phyloP scores from a whole-genome alignment of 2,329 filamentous ascomycete genomes.

The Paradendryphiella salina region DNA sequence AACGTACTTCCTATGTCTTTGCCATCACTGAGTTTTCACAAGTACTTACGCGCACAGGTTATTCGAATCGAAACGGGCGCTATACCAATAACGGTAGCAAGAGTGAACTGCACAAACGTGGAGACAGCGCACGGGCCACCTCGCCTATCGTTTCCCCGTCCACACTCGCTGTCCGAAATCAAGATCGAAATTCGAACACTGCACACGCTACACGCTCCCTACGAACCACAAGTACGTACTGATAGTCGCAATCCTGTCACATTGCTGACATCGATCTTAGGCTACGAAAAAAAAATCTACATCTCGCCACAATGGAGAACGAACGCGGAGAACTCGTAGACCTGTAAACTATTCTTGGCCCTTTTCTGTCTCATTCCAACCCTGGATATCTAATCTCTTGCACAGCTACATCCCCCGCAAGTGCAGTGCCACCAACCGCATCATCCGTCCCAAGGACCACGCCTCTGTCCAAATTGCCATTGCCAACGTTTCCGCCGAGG shows the following conservation, averaged over 20 bases:
- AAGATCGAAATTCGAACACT: not conserved
- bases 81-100: too few relatives aligned
- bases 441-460: constrained; percentile 1
- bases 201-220: not conserved
- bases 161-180: not conserved
- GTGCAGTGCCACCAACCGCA: constrained; percentile 2
- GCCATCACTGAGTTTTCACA: too few relatives aligned
- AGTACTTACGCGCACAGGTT: too few relatives aligned
- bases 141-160: not conserved
- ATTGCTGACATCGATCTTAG: not conserved
- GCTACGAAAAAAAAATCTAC: not conserved
- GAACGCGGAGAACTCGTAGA: constrained; percentile 3
- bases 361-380: not conserved
- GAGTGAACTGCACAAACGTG: too few relatives aligned
- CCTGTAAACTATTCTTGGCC: not conserved
- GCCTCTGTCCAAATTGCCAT: not conserved
- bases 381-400: not conserved
- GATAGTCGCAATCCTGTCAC: not conserved
- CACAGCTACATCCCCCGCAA: constrained; percentile 1
- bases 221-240: not conserved
- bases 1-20: too few relatives aligned
- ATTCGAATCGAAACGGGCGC: too few relatives aligned
- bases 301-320: constrained; percentile 1
- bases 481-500: not conserved
- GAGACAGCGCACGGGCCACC: too few relatives aligned